phyloP scores from a whole-genome alignment of 106 monocot species.

The Platanthera zijinensis region DNA sequence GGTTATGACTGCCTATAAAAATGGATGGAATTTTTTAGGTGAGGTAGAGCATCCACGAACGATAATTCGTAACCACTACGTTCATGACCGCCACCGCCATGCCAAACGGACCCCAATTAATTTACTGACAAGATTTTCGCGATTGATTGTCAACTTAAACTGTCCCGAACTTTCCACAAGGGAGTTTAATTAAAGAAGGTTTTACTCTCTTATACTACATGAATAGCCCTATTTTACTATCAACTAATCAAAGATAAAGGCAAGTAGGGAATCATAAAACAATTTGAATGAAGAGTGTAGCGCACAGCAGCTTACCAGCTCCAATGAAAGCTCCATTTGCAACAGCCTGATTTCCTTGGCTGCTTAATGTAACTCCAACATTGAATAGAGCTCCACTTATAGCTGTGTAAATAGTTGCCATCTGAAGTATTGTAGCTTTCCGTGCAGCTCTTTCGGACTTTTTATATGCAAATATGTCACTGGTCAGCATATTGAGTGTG shows the following conservation, averaged over 20 bases:
- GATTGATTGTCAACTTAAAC: too few relatives aligned
- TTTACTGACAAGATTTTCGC: too few relatives aligned
- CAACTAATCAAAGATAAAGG: background rate
- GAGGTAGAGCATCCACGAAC: too few relatives aligned
- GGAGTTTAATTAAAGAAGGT: background rate
- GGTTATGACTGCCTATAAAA: too few relatives aligned
- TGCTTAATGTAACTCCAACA: conserved; percentile 63
- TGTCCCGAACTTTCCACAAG: too few relatives aligned
- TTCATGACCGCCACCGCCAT: too few relatives aligned
- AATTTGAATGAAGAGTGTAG: background rate
- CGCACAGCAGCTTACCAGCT: conserved; percentile 48
- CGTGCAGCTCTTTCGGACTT: conserved; percentile 95
- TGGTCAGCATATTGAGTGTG: conserved; percentile 3
- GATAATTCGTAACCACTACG: too few relatives aligned
- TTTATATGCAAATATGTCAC: background rate
- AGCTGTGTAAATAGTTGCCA: conserved; percentile 88
- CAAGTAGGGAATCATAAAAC: background rate
- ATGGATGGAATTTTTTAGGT: too few relatives aligned
- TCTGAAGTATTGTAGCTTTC: conserved; percentile 81
- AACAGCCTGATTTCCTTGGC: conserved; percentile 58
- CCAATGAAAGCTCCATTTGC: conserved; percentile 82
- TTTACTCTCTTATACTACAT: background rate
- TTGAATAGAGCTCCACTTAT: conserved; percentile 73
- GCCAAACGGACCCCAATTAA: too few relatives aligned
- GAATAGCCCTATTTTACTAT: background rate